Evolutionary conservation across 495 filamentous ascomycete genomes (phyloP).

Genomic region (Podospora fimiseda): DNA sequence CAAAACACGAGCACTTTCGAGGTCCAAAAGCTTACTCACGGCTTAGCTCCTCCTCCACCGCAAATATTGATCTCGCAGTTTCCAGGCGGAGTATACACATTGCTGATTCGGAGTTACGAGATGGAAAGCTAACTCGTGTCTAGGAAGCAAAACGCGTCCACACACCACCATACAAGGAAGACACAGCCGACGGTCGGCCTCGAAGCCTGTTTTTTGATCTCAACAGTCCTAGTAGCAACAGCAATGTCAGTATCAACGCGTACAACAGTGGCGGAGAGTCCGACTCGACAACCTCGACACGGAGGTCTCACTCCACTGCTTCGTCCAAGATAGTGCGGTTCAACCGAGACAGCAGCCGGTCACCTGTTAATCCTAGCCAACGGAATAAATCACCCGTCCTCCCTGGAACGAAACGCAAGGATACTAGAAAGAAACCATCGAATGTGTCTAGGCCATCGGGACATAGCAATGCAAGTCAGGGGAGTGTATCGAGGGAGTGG

Average conservation of each 20-base stretch:
- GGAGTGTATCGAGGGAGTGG: not conserved
- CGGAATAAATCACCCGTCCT: not conserved
- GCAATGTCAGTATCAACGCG: not conserved
- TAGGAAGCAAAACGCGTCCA: conserved; percentile 43
- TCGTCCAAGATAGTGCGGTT: not conserved
- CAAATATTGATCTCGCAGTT: conserved; percentile 15
- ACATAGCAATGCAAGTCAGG: not conserved
- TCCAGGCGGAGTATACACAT: conserved; percentile 18
- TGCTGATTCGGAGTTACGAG: not conserved
- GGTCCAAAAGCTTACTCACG: not conserved
- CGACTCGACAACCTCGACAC: conserved; percentile 9
- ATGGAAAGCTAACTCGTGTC: conserved; percentile 1
- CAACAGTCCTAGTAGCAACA: conserved; percentile 8
- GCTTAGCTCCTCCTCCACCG: not conserved
- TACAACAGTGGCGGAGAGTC: not conserved
- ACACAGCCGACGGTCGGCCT: conserved; percentile 22
- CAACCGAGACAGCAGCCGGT: not conserved
- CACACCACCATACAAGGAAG: conserved; percentile 40
- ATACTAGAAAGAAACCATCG: too few relatives aligned
- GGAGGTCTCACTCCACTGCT: not conserved
- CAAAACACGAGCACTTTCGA: not conserved
- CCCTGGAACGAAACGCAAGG: too few relatives aligned
- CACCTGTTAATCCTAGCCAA: not conserved
- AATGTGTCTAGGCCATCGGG: not conserved
- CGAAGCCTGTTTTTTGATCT: conserved; percentile 49